A percentile compares a stretch with the other conserved stretches of the same genome.
Evolutionary conservation across 148 eudicot genomes (phyloP).

Genomic region (Nepenthes gracilis): DNA sequence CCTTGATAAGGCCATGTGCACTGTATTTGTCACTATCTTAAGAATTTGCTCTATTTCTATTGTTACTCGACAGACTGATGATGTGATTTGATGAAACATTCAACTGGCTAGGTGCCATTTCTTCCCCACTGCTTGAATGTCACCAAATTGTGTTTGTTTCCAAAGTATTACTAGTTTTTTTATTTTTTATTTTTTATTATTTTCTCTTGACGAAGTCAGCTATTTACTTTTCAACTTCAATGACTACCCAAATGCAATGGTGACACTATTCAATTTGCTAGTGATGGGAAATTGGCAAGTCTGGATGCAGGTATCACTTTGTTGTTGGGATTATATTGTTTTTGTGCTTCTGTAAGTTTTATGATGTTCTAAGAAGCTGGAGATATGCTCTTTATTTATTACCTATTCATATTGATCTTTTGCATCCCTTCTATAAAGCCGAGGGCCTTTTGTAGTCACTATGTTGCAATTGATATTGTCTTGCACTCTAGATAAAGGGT

Average conservation of each 20-base stretch:
- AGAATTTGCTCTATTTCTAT: neutral
- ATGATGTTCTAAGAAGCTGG: neutral
- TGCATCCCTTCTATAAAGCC: too few relatives aligned
- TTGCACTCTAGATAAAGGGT: too few relatives aligned
- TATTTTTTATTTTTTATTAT: neutral
- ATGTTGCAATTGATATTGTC: too few relatives aligned
- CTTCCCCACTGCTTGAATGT: too few relatives aligned
- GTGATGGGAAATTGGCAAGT: constrained; percentile 93
- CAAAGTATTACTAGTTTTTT: neutral
- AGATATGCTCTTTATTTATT: neutral
- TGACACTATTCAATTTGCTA: constrained; percentile 83
- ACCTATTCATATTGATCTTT: too few relatives aligned
- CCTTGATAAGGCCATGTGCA: constrained; percentile 1
- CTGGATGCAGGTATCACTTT: constrained; percentile 83
- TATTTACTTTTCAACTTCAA: constrained; percentile 93
- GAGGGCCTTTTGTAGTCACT: too few relatives aligned
- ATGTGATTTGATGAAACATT: neutral
- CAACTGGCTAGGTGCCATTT: neutral
- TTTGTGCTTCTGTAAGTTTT: constrained; percentile 4
- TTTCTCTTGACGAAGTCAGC: constrained; percentile 54
- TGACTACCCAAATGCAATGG: constrained; percentile 97
- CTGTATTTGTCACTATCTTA: neutral
- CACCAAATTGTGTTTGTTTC: neutral
- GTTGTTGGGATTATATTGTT: neutral
- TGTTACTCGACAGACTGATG: too few relatives aligned